Evolutionary conservation across 331 rosid species (phyloP), one percentile per base, ranked within the genome.

Genomic region (Dryas integrifolia): DNA sequence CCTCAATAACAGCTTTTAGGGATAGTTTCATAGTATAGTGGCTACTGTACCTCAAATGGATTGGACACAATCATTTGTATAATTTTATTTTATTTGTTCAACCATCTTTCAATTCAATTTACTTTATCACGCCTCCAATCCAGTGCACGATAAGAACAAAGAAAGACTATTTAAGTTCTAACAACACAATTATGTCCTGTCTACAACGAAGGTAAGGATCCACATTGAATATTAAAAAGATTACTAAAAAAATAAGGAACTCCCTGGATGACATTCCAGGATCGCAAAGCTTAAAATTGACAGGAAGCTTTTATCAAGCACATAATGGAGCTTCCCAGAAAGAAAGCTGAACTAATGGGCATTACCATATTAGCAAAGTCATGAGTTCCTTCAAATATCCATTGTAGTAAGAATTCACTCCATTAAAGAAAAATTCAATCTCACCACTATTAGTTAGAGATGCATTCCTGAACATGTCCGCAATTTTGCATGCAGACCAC

Each of bases 1-100:
- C 81, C 76, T 92, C 14, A 92, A 88, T 82, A 68, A 2, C 82
- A 65, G 47, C 73, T 78, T 21, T 68, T 86, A 85, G 80, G 74
- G 57, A 40, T 73, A 62, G 52, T 59, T 24, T 65, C 67, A 13
- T 15, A 72, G 68, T 30, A 30, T 30, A 26, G 72, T 48, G 43
- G 52, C 52, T 24, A 18, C 60, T 53, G 78, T 30, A 53, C n/a
- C 72, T 70, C 56, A 26, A 44, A 57, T 24, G 64, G 52, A 13
- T 13, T 70, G 65, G 15, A 43, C 11, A 12, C 45, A 8, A 57
- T 24, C 6, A 55, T 24, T 44, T 70, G 65, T 70, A 70, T 41
- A 12, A 55, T 70, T 70, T 55, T 0, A 8, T 43, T 57, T 8
- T 6, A 21, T 35, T 43, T 4, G 14, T 14, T 21, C 55, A 70